phyloP scores from a whole-genome alignment of 2,329 filamentous ascomycete species.

The Dryadomyces quercivorus region DNA sequence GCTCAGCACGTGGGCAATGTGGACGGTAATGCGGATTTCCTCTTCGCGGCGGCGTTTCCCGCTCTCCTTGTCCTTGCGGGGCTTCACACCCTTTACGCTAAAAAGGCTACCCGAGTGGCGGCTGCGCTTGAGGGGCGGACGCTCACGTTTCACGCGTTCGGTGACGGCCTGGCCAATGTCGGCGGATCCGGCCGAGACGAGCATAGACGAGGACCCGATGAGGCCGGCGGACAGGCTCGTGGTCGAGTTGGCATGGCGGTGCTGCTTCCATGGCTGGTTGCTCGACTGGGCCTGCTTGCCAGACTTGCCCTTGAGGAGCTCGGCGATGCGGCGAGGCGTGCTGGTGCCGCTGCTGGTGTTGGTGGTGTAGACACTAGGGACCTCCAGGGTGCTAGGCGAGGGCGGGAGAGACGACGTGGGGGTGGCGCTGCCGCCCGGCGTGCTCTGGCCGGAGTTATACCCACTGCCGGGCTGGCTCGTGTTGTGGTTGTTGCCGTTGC shows the following conservation, averaged over 20 bases:
- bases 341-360: slow-evolving; percentile 7
- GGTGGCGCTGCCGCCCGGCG: slow-evolving; percentile 25
- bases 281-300: slow-evolving; percentile 16
- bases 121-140: slow-evolving; percentile 12
- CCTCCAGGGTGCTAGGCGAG: slow-evolving; percentile 18
- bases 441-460: slow-evolving; percentile 27
- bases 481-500: slow-evolving; percentile 27
- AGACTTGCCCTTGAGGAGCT: slow-evolving; percentile 27
- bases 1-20: slow-evolving; percentile 58
- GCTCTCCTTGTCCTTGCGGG: slow-evolving; percentile 11
- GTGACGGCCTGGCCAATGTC: slow-evolving; percentile 31
- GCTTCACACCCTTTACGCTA: slow-evolving; percentile 5
- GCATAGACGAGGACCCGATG: slow-evolving; percentile 40
- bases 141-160: slow-evolving; percentile 29
- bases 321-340: slow-evolving; percentile 23
- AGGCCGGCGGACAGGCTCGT: slow-evolving; percentile 33
- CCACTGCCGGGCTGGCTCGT: background rate
- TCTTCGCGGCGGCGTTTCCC: slow-evolving; percentile 12
- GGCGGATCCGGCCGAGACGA: slow-evolving; percentile 32
- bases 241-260: slow-evolving; percentile 8
- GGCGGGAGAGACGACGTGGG: slow-evolving; percentile 30
- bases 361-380: background rate
- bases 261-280: slow-evolving; percentile 7
- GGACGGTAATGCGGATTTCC: slow-evolving; percentile 35
- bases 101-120: slow-evolving; percentile 9